Evolutionary conservation across 2,329 filamentous ascomycete genomes (phyloP).

Genomic region (Aspergillus melleus): DNA sequence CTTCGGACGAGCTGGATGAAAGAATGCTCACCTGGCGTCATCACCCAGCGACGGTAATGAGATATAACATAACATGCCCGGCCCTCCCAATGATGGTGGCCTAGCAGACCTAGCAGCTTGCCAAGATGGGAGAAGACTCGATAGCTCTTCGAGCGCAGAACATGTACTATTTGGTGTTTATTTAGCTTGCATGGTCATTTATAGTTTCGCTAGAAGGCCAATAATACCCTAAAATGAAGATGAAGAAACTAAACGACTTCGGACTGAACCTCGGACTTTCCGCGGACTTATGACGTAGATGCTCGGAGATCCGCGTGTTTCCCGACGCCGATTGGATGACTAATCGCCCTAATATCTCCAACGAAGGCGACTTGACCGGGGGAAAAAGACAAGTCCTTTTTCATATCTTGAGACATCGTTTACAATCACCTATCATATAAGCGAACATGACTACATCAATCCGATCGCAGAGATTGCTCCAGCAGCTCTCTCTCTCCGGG

Average conservation of each 20-base stretch:
- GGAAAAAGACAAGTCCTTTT: neutral
- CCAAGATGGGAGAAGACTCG: neutral
- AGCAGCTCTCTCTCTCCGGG: conserved; percentile 7
- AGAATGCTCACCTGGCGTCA: neutral
- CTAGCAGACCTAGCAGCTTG: neutral
- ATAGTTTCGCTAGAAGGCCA: neutral
- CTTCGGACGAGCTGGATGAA: neutral
- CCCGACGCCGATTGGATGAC: neutral
- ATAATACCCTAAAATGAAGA: neutral
- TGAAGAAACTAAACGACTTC: neutral
- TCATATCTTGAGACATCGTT: neutral
- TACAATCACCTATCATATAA: neutral
- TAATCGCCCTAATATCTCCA: neutral
- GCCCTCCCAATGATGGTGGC: neutral
- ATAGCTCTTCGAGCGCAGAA: neutral
- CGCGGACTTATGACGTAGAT: neutral
- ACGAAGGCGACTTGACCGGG: too few relatives aligned
- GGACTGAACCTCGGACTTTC: neutral
- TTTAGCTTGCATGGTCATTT: neutral
- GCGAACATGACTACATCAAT: conserved; percentile 10
- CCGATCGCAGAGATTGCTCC: conserved; percentile 14
- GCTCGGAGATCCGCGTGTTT: neutral
- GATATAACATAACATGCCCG: neutral
- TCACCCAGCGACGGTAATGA: neutral
- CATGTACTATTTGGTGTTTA: neutral